Evolutionary conservation across 805 yeast species (phyloP), one percentile per base, ranked within the genome.

Genomic region (Wickerhamiella occidentalis): DNA sequence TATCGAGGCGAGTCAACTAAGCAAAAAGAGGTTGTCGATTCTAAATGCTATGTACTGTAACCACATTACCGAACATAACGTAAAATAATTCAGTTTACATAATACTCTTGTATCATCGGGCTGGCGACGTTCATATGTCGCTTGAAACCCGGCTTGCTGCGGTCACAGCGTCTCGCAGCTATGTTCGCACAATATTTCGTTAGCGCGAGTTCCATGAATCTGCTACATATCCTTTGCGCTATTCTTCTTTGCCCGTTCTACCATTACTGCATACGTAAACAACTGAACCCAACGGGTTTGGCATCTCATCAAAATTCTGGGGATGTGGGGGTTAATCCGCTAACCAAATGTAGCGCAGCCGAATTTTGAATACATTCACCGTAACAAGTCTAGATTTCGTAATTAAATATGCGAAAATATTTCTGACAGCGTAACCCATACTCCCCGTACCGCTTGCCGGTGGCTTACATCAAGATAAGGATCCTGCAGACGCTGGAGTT

Each of bases 381-480:
- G 11, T 13, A 7, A 29, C 4, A 29, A 13, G 5, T 29, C 7
- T 3, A 13, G 3, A 4, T 11, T 9, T 29, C 5, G n/a, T 29
- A 7, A 6, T 29, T 11, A 29, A 4, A 29, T 29, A 11, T 29
- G 33, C 33, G 11, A 29, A 29, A 29, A 11, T 29, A 29, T 7
- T 29, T 29, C 33, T 29, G 33, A 13, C 33, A 29, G 33, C 33
- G 33, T 29, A 29, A 29, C 33, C 19, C 38, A 33, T n/a, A 33
- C 38, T 17, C 38, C 19, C 35, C 19, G 15, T 29, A 29, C n/a
- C 33, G 33, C 33, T 29, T 29, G 33, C n/a, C 33, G 13, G 5
- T 19, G 11, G 38, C 38, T 33, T 33, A 33, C 38, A 33, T 33
- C 21, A 33, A 33, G 38, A 33, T 33, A 33, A 33, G 38, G 38